Base-by-base conservation (phyloP, 257 asterid species). In the Fraxinus quadrangulata region DNA sequence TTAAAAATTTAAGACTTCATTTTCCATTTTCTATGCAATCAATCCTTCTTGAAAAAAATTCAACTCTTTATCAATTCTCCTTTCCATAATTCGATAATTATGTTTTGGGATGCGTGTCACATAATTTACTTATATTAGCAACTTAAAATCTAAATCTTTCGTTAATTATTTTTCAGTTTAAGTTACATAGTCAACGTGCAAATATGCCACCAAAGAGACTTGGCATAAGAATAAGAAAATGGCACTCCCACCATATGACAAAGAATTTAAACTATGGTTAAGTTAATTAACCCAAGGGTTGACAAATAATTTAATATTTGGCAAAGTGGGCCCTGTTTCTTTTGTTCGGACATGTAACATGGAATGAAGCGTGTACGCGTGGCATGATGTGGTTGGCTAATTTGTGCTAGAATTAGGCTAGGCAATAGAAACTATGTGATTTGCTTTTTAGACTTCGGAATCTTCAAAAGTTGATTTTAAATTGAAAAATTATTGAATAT, bases 281-380 rank as follows among this genome's bases (percentile, higher is more conserved):
- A 78, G 79, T 82, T 79, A 74, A 79, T 82, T 81, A 90, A 89
- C 91, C 75, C 81, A 68, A 86, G 85, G 81, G 89, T 81, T 86
- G 88, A 89, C 91, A 70, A 74, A 21, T 83, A 72, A 78, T 79
- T 71, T 72, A 10, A 71, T 83, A 78, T 85, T 75, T 70, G 71
- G 40, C 24, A 17, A 67, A 47, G 81, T 67, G 76, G 90, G 85
- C 76, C 86, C 80, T 85, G 93, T 87, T 84, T 75, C 88, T 83
- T 81, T 85, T 76, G 86, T 82, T 87, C 89, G 92, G 86, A 82
- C 93, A 87, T 84, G 85, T 67, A 83, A 72, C 83, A 73, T 21
- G 73, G 81, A 83, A 90, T 83, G 86, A 21, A 83, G 83, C 90
- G 85, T 6, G 0, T 73, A 56, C 83, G 83, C 81, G 3, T 85